A percentile compares a stretch with the other conserved stretches of the same genome.
Evolutionary conservation across 2,329 filamentous ascomycete species (phyloP).

Genomic region (Colletotrichum gigasporum): DNA sequence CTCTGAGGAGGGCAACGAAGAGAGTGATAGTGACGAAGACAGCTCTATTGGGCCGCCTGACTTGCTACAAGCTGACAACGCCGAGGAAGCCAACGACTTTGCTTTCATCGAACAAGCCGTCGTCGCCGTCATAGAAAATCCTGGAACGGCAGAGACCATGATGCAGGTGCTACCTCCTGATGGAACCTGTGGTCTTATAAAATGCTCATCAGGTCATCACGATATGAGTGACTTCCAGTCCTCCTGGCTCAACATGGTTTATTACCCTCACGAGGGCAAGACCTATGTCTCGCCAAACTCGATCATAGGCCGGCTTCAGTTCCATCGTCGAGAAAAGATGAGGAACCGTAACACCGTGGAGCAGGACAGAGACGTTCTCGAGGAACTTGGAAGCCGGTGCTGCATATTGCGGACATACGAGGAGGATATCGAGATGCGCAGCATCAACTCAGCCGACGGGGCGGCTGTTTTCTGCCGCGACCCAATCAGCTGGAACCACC

Average conservation of each 20-base stretch:
- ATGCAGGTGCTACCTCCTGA: constrained; percentile 10
- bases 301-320: not conserved
- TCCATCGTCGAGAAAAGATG: constrained; percentile 11
- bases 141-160: not conserved
- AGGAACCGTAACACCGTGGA: constrained; percentile 10
- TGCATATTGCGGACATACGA: constrained; percentile 59
- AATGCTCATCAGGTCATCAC: not conserved
- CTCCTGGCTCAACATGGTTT: constrained; percentile 43
- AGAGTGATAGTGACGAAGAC: constrained; percentile 32
- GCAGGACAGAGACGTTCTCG: constrained; percentile 11
- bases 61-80: not conserved
- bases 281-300: constrained; percentile 19
- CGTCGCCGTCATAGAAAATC: not conserved
- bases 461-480: constrained; percentile 43
- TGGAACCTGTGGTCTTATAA: not conserved
- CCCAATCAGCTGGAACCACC: constrained; percentile 36
- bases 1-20: constrained; percentile 33
- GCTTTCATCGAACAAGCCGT: constrained; percentile 7
- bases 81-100: constrained; percentile 9
- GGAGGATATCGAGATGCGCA: constrained; percentile 58
- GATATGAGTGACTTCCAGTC: not conserved
- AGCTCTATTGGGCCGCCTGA: not conserved
- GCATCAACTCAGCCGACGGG: constrained; percentile 30
- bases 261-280: constrained; percentile 45
- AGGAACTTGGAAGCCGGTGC: constrained; percentile 35